These are phyloP conservation scores for Cercis canadensis DNA, from an alignment of 306 rosid species.

Conservation along the genomic window DNA sequence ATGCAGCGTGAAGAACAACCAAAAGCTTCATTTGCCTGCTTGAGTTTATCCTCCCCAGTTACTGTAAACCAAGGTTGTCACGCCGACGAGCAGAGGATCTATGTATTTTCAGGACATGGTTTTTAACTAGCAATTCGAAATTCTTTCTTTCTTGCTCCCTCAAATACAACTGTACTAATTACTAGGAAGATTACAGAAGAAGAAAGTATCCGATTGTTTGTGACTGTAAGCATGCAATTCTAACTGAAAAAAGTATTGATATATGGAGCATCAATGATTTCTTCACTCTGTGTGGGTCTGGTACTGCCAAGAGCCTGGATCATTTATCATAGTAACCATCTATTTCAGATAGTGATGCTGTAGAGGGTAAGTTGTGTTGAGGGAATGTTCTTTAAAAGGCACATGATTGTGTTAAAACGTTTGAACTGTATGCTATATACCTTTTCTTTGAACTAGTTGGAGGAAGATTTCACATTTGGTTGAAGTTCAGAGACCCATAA, in stretches of 20 bases:
- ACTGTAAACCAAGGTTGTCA: slow-evolving; percentile 38
- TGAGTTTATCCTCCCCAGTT: slow-evolving; percentile 44
- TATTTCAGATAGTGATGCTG: too few species aligned
- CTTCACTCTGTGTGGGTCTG: too few species aligned
- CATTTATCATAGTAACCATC: too few species aligned
- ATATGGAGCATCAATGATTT: too few species aligned
- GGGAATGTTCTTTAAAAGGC: too few species aligned
- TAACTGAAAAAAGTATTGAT: neutral
- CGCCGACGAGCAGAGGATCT: slow-evolving; percentile 35
- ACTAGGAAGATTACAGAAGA: slow-evolving; percentile 39
- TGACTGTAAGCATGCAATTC: slow-evolving; percentile 30
- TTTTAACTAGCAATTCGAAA: slow-evolving; percentile 36
- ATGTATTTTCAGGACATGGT: slow-evolving; percentile 33
- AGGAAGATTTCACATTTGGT: too few species aligned
- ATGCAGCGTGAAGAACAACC: slow-evolving; percentile 90
- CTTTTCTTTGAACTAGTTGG: too few species aligned
- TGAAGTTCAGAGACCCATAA: too few species aligned
- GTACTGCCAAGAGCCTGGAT: too few species aligned
- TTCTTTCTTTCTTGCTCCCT: slow-evolving; percentile 43
- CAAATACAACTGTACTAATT: slow-evolving; percentile 43
- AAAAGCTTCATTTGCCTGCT: slow-evolving; percentile 84
- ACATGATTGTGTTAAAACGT: too few species aligned
- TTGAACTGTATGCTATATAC: too few species aligned
- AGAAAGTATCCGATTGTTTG: slow-evolving; percentile 22
- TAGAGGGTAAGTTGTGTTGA: too few species aligned